phyloP scores from a whole-genome alignment of 805 yeast species.

The Teunomyces lycoperdinae region DNA sequence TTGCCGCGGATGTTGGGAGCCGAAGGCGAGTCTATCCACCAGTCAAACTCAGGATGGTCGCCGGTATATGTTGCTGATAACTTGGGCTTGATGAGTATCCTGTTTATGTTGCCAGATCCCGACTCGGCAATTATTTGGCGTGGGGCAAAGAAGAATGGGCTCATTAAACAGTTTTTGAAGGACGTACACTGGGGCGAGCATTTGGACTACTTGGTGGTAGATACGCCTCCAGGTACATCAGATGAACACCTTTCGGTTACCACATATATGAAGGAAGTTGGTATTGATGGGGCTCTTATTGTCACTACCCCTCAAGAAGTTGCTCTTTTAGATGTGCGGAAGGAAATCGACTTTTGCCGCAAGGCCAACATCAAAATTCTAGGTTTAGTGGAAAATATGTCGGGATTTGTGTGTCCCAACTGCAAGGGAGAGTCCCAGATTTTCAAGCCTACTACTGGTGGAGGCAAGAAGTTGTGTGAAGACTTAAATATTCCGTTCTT shows the following conservation, averaged over 20 bases:
- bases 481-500: slow-evolving; percentile 76
- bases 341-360: slow-evolving; percentile 90
- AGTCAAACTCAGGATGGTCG: slow-evolving; percentile 91
- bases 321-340: slow-evolving; percentile 89
- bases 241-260: slow-evolving; percentile 95
- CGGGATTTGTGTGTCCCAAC: slow-evolving; percentile 96
- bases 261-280: slow-evolving; percentile 81
- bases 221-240: slow-evolving; percentile 98
- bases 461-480: slow-evolving; percentile 79
- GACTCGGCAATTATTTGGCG: slow-evolving; percentile 97
- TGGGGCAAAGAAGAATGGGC: slow-evolving; percentile 91
- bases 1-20: slow-evolving; percentile 94
- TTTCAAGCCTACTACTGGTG: slow-evolving; percentile 95
- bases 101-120: slow-evolving; percentile 88
- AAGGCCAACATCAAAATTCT: slow-evolving; percentile 84
- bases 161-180: slow-evolving; percentile 88
- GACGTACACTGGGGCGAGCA: slow-evolving; percentile 92
- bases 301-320: slow-evolving; percentile 99
- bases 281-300: slow-evolving; percentile 91
- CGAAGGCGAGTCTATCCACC: slow-evolving; percentile 78
- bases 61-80: slow-evolving; percentile 96
- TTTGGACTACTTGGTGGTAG: slow-evolving; percentile 82
- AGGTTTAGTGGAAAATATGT: slow-evolving; percentile 96
- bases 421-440: slow-evolving; percentile 89
- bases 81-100: slow-evolving; percentile 92